These are phyloP conservation scores for Asterochloris erici DNA, from an alignment of 139 green algal species.

Conservation along the genomic window DNA sequence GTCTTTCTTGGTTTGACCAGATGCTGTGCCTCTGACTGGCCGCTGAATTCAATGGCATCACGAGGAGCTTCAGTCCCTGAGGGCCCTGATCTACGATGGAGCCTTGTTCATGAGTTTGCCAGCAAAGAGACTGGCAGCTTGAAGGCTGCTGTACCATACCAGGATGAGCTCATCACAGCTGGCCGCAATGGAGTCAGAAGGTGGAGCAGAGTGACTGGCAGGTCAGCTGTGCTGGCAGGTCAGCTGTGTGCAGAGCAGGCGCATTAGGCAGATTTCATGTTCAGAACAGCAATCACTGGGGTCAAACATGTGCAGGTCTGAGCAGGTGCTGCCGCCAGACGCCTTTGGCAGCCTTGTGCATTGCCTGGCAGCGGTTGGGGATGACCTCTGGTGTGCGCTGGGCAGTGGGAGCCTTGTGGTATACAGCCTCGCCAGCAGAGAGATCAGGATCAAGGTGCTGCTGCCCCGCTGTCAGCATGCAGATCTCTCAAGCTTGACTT, in stretches of 20 bases:
- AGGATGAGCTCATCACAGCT: background rate
- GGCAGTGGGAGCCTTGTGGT: constrained; percentile 11
- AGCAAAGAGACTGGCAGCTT: constrained; percentile 7
- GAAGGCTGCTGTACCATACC: constrained; percentile 9
- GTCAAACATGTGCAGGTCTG: background rate
- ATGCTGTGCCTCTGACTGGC: too few species aligned
- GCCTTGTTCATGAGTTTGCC: background rate
- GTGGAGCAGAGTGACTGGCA: constrained; percentile 7
- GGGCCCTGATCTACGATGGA: background rate
- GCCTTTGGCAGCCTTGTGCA: constrained; percentile 18
- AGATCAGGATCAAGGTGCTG: constrained; percentile 13
- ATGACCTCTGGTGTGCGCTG: constrained; percentile 16
- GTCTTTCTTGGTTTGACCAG: too few species aligned
- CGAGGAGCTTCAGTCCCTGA: too few species aligned
- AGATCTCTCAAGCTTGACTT: background rate
- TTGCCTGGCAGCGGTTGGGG: constrained; percentile 13
- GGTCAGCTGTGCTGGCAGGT: background rate
- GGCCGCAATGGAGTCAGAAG: background rate
- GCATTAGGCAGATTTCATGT: too few species aligned
- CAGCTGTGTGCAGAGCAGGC: background rate
- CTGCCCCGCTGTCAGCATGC: background rate
- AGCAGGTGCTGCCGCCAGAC: constrained; percentile 15
- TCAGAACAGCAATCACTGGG: background rate
- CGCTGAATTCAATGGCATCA: too few species aligned
- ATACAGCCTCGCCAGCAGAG: background rate